These are phyloP conservation scores for Furculomyces boomerangus DNA, from an alignment of 371 early-diverging fungal species.

Conservation along the genomic window DNA sequence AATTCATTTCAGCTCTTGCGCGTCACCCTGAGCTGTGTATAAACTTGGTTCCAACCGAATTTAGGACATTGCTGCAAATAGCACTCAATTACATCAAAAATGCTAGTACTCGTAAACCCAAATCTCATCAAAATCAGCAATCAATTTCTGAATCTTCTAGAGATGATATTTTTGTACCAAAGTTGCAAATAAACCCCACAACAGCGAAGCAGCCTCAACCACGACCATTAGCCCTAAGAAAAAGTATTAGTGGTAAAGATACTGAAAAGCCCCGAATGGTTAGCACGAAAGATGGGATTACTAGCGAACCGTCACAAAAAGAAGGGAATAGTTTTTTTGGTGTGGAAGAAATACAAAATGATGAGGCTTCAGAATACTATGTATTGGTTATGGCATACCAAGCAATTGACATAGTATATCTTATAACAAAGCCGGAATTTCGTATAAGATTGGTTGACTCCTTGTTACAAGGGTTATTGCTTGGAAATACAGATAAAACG, in stretches of 20 bases:
- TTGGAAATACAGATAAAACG: slow-evolving; percentile 12
- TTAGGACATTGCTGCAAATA: slow-evolving; percentile 78
- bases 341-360: slow-evolving; percentile 1
- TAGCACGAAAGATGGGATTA: background rate
- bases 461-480: slow-evolving; percentile 16
- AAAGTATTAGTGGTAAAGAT: background rate
- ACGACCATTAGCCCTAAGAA: background rate
- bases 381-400: slow-evolving; percentile 77
- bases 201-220: slow-evolving; percentile 9
- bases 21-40: slow-evolving; percentile 59
- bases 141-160: background rate
- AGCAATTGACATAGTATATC: slow-evolving; percentile 76
- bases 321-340: background rate
- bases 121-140: slow-evolving; percentile 2
- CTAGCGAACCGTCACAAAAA: background rate
- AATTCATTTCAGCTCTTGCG: slow-evolving; percentile 72
- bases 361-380: slow-evolving; percentile 45
- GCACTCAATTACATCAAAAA: slow-evolving; percentile 74
- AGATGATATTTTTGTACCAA: background rate
- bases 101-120: slow-evolving; percentile 29
- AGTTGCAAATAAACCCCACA: background rate
- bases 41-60: slow-evolving; percentile 68
- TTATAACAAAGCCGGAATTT: slow-evolving; percentile 31
- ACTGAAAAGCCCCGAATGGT: background rate
- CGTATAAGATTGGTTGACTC: slow-evolving; percentile 10